Conservation (phyloP, 139 green algal species). For the Volvox africanus region DNA sequence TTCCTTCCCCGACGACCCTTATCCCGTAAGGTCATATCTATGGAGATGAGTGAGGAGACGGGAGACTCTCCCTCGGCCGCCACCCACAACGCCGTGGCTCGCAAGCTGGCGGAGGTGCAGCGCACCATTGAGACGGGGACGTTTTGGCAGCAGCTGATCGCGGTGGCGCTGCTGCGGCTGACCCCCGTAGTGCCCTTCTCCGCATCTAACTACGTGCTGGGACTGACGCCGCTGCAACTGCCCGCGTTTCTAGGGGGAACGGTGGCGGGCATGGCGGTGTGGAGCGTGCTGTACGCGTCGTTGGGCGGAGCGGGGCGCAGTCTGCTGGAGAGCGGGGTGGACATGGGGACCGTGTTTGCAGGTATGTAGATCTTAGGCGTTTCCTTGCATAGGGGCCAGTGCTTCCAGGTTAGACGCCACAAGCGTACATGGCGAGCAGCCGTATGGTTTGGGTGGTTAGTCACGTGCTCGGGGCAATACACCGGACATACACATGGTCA, state of each 20-base stretch:
- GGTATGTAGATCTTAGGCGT: constrained; percentile 31
- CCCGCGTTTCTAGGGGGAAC: constrained; percentile 77
- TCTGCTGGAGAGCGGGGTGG: constrained; percentile 73
- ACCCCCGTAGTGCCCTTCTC: constrained; percentile 84
- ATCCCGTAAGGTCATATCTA: constrained; percentile 50
- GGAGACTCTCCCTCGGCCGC: not conserved
- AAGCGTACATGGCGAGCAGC: too few relatives aligned
- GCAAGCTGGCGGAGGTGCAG: constrained; percentile 58
- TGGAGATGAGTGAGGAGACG: constrained; percentile 28
- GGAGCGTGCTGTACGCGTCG: constrained; percentile 80
- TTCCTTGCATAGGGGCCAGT: too few relatives aligned
- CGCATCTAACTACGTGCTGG: constrained; percentile 89
- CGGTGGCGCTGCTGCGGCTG: constrained; percentile 81
- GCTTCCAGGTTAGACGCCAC: too few relatives aligned
- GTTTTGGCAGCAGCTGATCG: constrained; percentile 78
- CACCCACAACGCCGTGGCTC: constrained; percentile 27
- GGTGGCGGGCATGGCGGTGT: constrained; percentile 79
- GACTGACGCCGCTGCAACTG: constrained; percentile 80
- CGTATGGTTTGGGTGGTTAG: too few relatives aligned
- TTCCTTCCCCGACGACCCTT: not conserved
- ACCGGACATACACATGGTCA: too few relatives aligned
- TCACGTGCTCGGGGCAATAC: too few relatives aligned
- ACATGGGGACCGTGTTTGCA: constrained; percentile 69
- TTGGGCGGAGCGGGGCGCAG: constrained; percentile 75
- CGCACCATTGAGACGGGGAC: constrained; percentile 75